These are phyloP conservation scores for Hapsidospora chrysogenum DNA, from an alignment of 495 filamentous ascomycete species.

Conservation along the genomic window DNA sequence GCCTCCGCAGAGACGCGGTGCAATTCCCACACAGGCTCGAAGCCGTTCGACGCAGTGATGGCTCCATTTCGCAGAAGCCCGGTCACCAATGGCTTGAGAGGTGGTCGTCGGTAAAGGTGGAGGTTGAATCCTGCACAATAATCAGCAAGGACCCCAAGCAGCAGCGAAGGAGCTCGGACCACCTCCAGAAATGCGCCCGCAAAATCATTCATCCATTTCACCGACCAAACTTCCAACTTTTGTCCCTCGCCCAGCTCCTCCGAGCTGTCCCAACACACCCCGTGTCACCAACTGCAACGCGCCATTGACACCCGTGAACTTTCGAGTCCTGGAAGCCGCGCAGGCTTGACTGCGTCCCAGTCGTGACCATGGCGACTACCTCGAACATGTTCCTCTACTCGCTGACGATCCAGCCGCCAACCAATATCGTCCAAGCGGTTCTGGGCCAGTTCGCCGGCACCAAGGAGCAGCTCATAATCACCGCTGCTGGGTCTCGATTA, in stretches of 20 bases:
- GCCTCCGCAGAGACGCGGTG: conserved; percentile 1
- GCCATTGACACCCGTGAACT: no score
- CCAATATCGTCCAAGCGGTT: conserved; percentile 75
- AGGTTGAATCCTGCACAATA: no score
- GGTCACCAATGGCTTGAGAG: no score
- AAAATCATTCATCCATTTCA: conserved; percentile 1
- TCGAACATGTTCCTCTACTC: conserved; percentile 98
- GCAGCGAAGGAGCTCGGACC: not conserved
- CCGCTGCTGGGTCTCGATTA: conserved; percentile 77
- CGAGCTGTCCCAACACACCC: no score
- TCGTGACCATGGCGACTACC: conserved; percentile 72
- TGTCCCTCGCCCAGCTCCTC: no score
- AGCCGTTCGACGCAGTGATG: conserved; percentile 1
- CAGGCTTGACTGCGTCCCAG: conserved; percentile 33
- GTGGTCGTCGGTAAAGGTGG: no score
- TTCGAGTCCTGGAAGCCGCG: conserved; percentile 19
- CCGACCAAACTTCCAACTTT: conserved; percentile 5
- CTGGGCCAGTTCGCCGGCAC: conserved; percentile 87
- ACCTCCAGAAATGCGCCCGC: conserved; percentile 1
- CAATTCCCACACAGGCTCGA: conserved; percentile 1
- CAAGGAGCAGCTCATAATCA: conserved; percentile 92
- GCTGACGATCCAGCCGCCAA: conserved; percentile 80
- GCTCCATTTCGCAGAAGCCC: conserved; percentile 3
- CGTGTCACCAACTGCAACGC: no score
- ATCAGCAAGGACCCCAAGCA: no score